A percentile compares a stretch with the other conserved stretches of the same genome.
phyloP scores from a whole-genome alignment of 768 basidiomycete species.

The Lanmaoa pseudosensibilis region DNA sequence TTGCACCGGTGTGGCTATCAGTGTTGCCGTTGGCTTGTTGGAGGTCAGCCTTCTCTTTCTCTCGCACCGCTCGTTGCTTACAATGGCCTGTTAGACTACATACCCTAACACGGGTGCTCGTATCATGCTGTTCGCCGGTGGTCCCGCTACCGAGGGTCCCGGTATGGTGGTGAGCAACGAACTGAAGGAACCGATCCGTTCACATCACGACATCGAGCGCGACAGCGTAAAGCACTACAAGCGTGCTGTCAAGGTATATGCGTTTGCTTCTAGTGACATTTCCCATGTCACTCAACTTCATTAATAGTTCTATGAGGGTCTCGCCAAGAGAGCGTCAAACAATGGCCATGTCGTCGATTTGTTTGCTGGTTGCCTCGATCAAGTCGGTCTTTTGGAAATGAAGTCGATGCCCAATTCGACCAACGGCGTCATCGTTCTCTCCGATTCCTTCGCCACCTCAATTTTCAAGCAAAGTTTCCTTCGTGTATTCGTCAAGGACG shows the following conservation, averaged over 20 bases:
- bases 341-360: constrained; percentile 95
- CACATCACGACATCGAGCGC: constrained; percentile 97
- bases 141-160: constrained; percentile 94
- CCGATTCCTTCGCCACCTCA: constrained; percentile 95
- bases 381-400: constrained; percentile 98
- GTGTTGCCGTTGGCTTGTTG: constrained; percentile 88
- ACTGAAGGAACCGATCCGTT: constrained; percentile 94
- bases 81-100: constrained; percentile 50
- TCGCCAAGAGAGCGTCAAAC: constrained; percentile 89
- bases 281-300: not conserved
- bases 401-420: constrained; percentile 93
- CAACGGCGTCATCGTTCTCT: constrained; percentile 93
- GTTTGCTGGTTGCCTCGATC: constrained; percentile 96
- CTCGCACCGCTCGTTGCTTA: not conserved
- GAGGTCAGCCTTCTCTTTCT: constrained; percentile 51
- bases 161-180: constrained; percentile 96
- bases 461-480: constrained; percentile 99
- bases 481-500: constrained; percentile 89
- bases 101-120: constrained; percentile 96
- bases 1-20: constrained; percentile 93
- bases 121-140: constrained; percentile 95
- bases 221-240: constrained; percentile 98
- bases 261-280: not conserved
- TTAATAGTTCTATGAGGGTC: constrained; percentile 87
- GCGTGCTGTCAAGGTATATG: constrained; percentile 84